These are phyloP conservation scores for Fusarium ramigenum DNA, from an alignment of 2,329 filamentous ascomycete species.

Conservation along the genomic window DNA sequence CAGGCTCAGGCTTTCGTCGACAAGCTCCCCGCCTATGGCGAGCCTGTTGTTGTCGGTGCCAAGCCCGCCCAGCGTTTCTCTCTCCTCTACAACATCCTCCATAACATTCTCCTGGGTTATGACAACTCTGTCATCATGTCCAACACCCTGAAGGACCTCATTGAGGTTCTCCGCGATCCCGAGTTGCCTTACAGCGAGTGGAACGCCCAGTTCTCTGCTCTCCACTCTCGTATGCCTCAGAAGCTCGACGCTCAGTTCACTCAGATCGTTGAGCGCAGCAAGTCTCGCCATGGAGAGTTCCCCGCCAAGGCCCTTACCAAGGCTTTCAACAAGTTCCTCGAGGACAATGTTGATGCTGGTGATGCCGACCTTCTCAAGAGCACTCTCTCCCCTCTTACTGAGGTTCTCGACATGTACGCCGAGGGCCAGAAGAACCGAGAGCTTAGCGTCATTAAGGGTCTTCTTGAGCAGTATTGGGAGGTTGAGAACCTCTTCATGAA, in stretches of 20 bases:
- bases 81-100: conserved; percentile 78
- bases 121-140: conserved; percentile 99
- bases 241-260: conserved; percentile 86
- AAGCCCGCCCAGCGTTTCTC: conserved; percentile 92
- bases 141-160: conserved; percentile 82
- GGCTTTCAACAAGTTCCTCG: conserved; percentile 86
- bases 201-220: conserved; percentile 92
- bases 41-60: conserved; percentile 85
- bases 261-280: conserved; percentile 86
- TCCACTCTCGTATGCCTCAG: conserved; percentile 97
- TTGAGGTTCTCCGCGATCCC: conserved; percentile 88
- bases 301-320: conserved; percentile 88
- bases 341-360: conserved; percentile 78
- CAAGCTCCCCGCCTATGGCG: conserved; percentile 86
- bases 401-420: conserved; percentile 80
- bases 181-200: conserved; percentile 97
- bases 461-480: conserved; percentile 84
- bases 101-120: conserved; percentile 90
- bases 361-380: conserved; percentile 80
- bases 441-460: conserved; percentile 78
- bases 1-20: conserved; percentile 94
- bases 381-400: conserved; percentile 78
- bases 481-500: conserved; percentile 90
- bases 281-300: conserved; percentile 83
- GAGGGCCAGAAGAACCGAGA: conserved; percentile 94